These are phyloP conservation scores for Cymodocea nodosa DNA, from an alignment of 116 monocot species.

Conservation along the genomic window DNA sequence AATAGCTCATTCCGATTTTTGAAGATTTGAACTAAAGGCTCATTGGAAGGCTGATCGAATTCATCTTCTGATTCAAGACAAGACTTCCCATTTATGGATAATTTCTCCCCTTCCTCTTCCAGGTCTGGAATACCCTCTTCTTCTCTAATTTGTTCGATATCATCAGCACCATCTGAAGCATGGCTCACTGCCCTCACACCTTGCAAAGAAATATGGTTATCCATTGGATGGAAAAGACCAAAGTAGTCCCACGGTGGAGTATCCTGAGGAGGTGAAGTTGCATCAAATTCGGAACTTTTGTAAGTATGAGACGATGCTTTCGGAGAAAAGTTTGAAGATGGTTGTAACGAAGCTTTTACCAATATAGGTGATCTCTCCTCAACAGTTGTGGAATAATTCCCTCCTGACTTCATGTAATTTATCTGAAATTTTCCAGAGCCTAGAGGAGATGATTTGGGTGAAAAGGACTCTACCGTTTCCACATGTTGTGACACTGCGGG, in stretches of 20 bases:
- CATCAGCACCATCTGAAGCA: constrained; percentile 32
- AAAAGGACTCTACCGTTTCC: constrained; percentile 37
- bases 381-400: constrained; percentile 35
- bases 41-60: constrained; percentile 55
- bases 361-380: constrained; percentile 47
- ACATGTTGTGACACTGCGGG: constrained; percentile 39
- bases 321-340: constrained; percentile 17
- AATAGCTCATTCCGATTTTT: constrained; percentile 41
- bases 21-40: constrained; percentile 61
- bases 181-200: constrained; percentile 23
- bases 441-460: constrained; percentile 44
- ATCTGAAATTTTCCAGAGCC: constrained; percentile 40
- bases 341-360: constrained; percentile 30
- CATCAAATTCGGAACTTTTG: constrained; percentile 24
- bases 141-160: constrained; percentile 38
- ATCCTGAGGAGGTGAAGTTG: constrained; percentile 19
- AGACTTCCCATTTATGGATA: constrained; percentile 24
- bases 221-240: constrained; percentile 49
- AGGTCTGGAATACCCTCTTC: constrained; percentile 75
- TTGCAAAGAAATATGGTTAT: constrained; percentile 44
- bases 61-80: constrained; percentile 54
- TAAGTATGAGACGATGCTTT: constrained; percentile 23
- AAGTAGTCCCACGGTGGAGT: constrained; percentile 86
- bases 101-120: constrained; percentile 59
- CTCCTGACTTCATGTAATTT: constrained; percentile 64